Conservation (phyloP, 1,284 basidiomycete species). For the Pisolithus thermaeus region DNA sequence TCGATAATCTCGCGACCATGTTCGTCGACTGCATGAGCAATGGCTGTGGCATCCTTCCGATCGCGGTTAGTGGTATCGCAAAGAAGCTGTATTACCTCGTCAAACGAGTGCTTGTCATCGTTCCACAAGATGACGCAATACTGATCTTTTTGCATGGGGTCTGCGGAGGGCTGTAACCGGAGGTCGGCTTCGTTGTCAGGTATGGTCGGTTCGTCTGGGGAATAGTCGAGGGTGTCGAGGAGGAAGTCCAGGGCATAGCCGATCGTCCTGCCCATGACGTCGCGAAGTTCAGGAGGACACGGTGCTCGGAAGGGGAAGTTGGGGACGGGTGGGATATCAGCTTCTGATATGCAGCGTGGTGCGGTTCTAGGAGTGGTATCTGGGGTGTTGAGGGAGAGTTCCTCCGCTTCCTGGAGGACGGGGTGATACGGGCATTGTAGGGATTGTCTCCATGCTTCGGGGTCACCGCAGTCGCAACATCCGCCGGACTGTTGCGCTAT, state of each 20-base stretch:
- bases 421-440: slow-evolving; percentile 73
- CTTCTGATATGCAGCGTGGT: slow-evolving; percentile 31
- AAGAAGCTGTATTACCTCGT: slow-evolving; percentile 82
- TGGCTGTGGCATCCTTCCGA: slow-evolving; percentile 57
- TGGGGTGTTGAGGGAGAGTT: slow-evolving; percentile 3
- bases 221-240: slow-evolving; percentile 80
- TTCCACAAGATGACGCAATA: slow-evolving; percentile 92
- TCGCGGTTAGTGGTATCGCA: slow-evolving; percentile 60
- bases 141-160: slow-evolving; percentile 72
- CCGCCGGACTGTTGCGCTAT: slow-evolving; percentile 87
- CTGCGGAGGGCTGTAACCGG: slow-evolving; percentile 64
- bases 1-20: slow-evolving; percentile 85
- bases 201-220: slow-evolving; percentile 72
- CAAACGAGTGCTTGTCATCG: slow-evolving; percentile 95
- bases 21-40: slow-evolving; percentile 72
- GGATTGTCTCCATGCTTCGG: slow-evolving; percentile 72
- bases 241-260: slow-evolving; percentile 80
- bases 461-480: slow-evolving; percentile 90
- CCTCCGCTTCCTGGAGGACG: slow-evolving; percentile 14
- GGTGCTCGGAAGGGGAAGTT: slow-evolving; percentile 52
- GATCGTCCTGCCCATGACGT: slow-evolving; percentile 69
- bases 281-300: slow-evolving; percentile 60
- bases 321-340: slow-evolving; percentile 52
- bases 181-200: slow-evolving; percentile 68
- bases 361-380: slow-evolving; percentile 32